Percentiles rank a stretch among this genome's conserved stretches.
phyloP scores from a whole-genome alignment of 768 basidiomycete genomes.

The Boletus subparvulus region DNA sequence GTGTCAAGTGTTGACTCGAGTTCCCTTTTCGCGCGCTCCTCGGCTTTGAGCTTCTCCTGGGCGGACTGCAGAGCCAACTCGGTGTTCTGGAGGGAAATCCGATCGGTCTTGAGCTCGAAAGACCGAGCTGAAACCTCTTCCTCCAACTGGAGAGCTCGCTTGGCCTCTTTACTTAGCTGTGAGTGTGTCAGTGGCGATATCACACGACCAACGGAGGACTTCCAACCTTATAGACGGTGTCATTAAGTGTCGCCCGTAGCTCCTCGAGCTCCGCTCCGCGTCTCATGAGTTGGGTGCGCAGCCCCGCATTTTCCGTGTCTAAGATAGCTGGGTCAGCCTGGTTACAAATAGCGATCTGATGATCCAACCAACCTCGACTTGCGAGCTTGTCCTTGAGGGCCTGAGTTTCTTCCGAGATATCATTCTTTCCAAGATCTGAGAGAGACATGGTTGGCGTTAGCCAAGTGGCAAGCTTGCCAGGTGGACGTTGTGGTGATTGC shows the following conservation, averaged over 20 bases:
- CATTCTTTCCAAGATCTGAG: conserved; percentile 39
- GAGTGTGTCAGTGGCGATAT: conserved; percentile 6
- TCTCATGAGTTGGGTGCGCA: conserved; percentile 36
- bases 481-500: conserved; percentile 8
- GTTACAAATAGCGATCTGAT: neutral
- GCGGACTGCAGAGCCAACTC: conserved; percentile 47
- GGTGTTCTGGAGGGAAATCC: conserved; percentile 50
- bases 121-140: conserved; percentile 45
- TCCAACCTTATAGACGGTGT: conserved; percentile 38
- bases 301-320: conserved; percentile 39
- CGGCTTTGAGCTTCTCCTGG: conserved; percentile 50
- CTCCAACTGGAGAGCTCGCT: conserved; percentile 57
- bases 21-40: conserved; percentile 50
- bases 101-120: conserved; percentile 59
- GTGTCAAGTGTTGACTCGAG: conserved; percentile 57
- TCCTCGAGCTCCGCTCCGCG: conserved; percentile 38
- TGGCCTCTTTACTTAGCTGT: conserved; percentile 58
- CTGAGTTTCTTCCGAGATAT: conserved; percentile 39
- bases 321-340: conserved; percentile 5
- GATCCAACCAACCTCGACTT: conserved; percentile 33
- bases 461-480: conserved; percentile 17
- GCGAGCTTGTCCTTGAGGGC: conserved; percentile 37
- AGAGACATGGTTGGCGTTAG: conserved; percentile 35
- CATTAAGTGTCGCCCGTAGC: conserved; percentile 33
- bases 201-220: neutral